Evolutionary conservation across 176 grass and related monocot genomes (phyloP), one percentile per base, ranked within the genome.

Genomic region (Otatea glauca): DNA sequence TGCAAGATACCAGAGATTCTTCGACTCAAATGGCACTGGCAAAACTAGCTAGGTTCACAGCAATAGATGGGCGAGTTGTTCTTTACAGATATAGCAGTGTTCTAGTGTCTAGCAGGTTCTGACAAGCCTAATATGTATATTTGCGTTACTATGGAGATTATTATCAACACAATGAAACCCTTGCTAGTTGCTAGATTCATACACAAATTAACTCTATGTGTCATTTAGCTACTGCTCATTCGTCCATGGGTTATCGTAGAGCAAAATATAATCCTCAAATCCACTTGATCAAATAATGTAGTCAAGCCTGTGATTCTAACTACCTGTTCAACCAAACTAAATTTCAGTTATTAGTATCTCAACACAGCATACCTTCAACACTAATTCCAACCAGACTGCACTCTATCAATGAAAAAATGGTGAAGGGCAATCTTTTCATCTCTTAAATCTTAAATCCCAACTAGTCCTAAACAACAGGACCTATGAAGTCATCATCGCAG

Each of bases 251-350:
- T 71, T 71, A 76, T 70, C 63, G 14, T 69, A 32, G 37, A 48
- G 29, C 39, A 41, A 67, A 89, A 14, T 53, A 38, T 49, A 90
- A 77, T 45, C 64, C 35, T 34, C 50, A 68, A 85, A 89, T 72
- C 27, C 70, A 76, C 48, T 67, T 47, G 14, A n/a, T 56, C 9
- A 3, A 61, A 38, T 20, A 69, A 64, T 38, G 4, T 62, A 59
- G 41, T 61, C 63, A 88, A 38, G 60, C 62, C 20, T 54, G 67
- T 67, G 84, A 71, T 53, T 43, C 14, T 70, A 5, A 85, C 15
- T 69, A 59, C 27, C 61, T 63, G 14, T n/a, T 77, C 53, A 75
- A 84, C 23, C 48, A 74, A 60, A 68, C 29, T 61, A 34, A 39
- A 21, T 50, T 83, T 66, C 20, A 47, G 39, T 51, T 62, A 81